Base-by-base conservation (phyloP, 352 stramenopile genomes). In the Globisporangium okanoganense region DNA sequence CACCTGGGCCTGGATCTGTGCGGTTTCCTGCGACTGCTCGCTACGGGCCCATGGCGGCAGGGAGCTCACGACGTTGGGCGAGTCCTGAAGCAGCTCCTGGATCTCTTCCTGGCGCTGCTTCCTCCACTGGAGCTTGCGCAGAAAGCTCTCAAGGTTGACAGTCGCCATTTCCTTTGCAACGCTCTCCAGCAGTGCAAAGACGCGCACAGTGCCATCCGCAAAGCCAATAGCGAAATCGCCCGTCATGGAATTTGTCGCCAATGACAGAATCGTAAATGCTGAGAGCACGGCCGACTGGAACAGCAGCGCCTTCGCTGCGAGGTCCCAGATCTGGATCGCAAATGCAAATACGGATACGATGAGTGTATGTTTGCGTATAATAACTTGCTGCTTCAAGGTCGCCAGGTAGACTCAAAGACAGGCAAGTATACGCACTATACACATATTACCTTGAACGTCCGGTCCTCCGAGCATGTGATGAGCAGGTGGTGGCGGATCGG, bases 211-310 rank as follows among this genome's bases (percentile, higher is more conserved):
- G 29, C 82, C 81, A 33, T 94, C 85, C 0, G 73, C 76, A 71
- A 94, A 94, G 8, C 82, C 85, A 24, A 91, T 85, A 2, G 69
- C 63, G 5, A 75, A 69, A 48, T 94, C 83, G 2, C 83, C 83
- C 25, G 79, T 93, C 4, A 76, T 51, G 1, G 82, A 67, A 44
- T 93, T 89, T 7, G 85, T 56, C 12, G 78, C 70, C 3, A 93
- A 55, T 4, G 80, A 85, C 2, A 93, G 54, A 47, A 93, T 93
- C 5, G 81, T 61, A 29, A 87, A 91, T 4, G 85, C 83, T 0
- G 85, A 94, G 12, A 94, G 59, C 16, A 94, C 77, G 0, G 85
- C 67, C 1, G 83, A 94, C 66, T 94, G 83, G 59, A 88, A 94
- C 38, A 87, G 75, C 48, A 93, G 51, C 3, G 50, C 60, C 45